Evolutionary conservation across 371 early-diverging fungal genomes (phyloP), one percentile per base, ranked within the genome.

Genomic region (Lichtheimia hyalospora): DNA sequence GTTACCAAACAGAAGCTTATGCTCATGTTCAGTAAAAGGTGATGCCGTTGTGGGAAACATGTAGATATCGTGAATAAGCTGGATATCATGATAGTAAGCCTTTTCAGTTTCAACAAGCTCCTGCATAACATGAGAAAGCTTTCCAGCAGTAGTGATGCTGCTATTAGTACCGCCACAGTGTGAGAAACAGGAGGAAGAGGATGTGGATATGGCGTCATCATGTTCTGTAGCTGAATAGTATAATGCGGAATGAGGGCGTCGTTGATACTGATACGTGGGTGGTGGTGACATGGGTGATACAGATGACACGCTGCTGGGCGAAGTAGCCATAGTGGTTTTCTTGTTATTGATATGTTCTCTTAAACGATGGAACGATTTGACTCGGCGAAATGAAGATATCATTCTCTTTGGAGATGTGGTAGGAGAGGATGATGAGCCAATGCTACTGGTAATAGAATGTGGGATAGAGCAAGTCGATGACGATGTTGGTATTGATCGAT

Each of bases 31-130:
- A 18, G 46, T 46, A n/a, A n/a, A 46, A 21, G 46, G 46, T 21
- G 46, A 46, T 21, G 14, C 15, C 7, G 5, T 21, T 21, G 13
- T 12, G 16, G 46, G 18, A 16, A 13, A n/a, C 46, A 46, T 18
- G 46, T 67, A 67, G 21, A 90, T 83, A 63, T 89, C 85, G 52
- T 84, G 70, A 14, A 90, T 54, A 1, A 89, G 71, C 20, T 71
- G 53, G 87, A 92, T 81, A 60, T 92, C 92, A 44, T 77, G 64
- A 16, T 85, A 71, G 52, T 78, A 93, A 7, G 65, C 63, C 21
- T 68, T 69, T 69, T 93, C 93, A 0, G 93, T 91, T 27, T 84
- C 81, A 10, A 91, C 60, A 18, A 91, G 69, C 59, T 93, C 93
- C 52, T 77, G 75, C 16, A 81, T 70, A 21, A 81, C 81, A 46